Base-by-base conservation (phyloP, 345 rosid species). In the Hibiscus tridactylites region DNA sequence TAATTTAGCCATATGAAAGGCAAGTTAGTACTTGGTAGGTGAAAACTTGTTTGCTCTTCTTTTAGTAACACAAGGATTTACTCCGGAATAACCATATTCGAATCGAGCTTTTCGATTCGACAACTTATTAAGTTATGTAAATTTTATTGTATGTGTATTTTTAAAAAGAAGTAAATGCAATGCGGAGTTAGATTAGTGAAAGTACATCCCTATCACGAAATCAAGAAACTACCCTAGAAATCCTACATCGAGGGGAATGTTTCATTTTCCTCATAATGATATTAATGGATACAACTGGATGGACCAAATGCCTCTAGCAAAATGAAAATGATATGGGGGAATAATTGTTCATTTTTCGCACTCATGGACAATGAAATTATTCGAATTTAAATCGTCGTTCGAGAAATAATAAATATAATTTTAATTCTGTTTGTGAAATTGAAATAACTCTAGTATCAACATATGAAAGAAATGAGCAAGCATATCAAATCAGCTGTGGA, bases 201-300 rank as follows among this genome's bases (percentile, higher is more conserved):
- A 71, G 24, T 31, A 26, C 61, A 76, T 79, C 68, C 62, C 77
- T 60, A 64, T 46, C 74, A 62, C 42, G 61, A 52, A 69, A 29
- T 64, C 76, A 47, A 71, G 33, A 24, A n/a, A 31, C 37, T 28
- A 68, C 54, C 74, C 47, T 66, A 44, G 4, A 37, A 71, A 44
- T 50, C 65, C 68, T 47, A 37, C 37, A 71, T 9, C 49, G 19
- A 60, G 56, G 75, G 73, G 88, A 84, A 86, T 84, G 87, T 86
- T 81, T 84, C 87, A 71, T 79, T 84, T 76, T 84, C 88, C 68
- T 21, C 79, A 77, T 84, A 73, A 85, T 84, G 77, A 53, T 70
- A 71, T 68, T 72, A 59, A 84, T 77, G 84, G 85, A 84, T 75
- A 76, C 90, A 88, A 79, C 88, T 88, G 84, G 77, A 74, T 79